phyloP scores from a whole-genome alignment of 805 yeast genomes.

The Lipomyces lipofer region DNA sequence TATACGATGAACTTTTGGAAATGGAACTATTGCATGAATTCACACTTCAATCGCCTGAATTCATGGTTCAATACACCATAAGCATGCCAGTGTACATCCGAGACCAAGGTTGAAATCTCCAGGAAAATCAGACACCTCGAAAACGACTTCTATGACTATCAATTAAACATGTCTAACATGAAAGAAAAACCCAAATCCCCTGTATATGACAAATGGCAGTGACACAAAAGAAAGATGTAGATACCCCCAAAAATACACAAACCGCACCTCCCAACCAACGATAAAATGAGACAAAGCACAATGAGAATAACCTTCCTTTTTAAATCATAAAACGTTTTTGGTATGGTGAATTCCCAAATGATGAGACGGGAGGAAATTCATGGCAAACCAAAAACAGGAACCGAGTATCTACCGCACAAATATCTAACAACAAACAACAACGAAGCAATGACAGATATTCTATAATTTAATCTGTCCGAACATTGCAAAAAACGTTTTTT shows the following conservation, averaged over 20 bases:
- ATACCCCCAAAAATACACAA: slow-evolving; percentile 6
- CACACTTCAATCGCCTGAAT: not conserved
- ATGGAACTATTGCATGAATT: not conserved
- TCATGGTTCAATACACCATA: not conserved
- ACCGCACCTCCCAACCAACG: too few relatives aligned
- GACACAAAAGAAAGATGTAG: not conserved
- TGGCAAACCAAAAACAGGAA: too few relatives aligned
- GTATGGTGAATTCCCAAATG: too few relatives aligned
- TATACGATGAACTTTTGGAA: not conserved
- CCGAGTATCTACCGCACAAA: too few relatives aligned
- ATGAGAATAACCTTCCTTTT: too few relatives aligned
- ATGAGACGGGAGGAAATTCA: too few relatives aligned
- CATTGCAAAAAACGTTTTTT: too few relatives aligned
- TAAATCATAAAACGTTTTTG: too few relatives aligned
- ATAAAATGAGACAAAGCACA: too few relatives aligned
- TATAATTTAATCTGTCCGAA: not conserved
- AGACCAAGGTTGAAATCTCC: too few relatives aligned
- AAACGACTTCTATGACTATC: slow-evolving; percentile 5
- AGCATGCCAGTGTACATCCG: too few relatives aligned
- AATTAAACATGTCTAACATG: not conserved
- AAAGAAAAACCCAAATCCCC: slow-evolving; percentile 2
- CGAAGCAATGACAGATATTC: not conserved
- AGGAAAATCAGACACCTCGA: too few relatives aligned
- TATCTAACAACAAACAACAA: not conserved
- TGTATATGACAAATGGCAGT: slow-evolving; percentile 5